Base-by-base conservation (phyloP, 2,329 filamentous ascomycete species). In the Clonostachys rhizophaga region DNA sequence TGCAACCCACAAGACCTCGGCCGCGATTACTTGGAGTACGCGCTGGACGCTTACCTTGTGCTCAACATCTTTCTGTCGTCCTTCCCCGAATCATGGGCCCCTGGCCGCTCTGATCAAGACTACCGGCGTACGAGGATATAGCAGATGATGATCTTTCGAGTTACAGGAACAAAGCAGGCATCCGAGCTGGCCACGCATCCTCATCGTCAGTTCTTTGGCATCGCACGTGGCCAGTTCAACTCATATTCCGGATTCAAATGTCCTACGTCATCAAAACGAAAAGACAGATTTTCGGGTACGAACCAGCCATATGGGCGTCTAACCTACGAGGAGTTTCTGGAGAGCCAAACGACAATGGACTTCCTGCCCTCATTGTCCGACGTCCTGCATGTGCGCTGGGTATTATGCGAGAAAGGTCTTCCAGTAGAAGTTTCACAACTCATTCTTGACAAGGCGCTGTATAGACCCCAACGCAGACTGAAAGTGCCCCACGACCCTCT, bases 181-280 rank as follows among this genome's bases (percentile, higher is more conserved):
- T 48, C 44, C 2, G 44, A 52, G 12, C 34, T 54, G 6, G 46
- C 49, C 9, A 40, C 45, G 16, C 34, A 51, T 44, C 47, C 53
- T 9, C 55, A 56, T 36, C 48, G 48, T 11, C 45, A 47, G 17
- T 58, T 58, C 48, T 55, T 52, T 35, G 54, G 53, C 20, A 47
- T 56, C 24, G 20, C 16, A 6, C 43, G 54, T 30, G 47, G 17
- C 5, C 51, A 50, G 30, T 56, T 49, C 40, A n/a, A 24, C 5
- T 34, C 11, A 2, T 5, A 16, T 16, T 39, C 11, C 17, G 11
- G 37, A 24, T 30, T 18, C 17, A 34, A 30, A 20, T 17, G 30
- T 12, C 9, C 13, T 13, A n/a, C 8, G 37, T n/a, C 16, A 13
- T 20, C 14, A 16, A 34, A 18, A 24, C 13, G 30, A 40, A 24